phyloP scores from a whole-genome alignment of 352 stramenopile genomes.

The Globisporangium ultimum region DNA sequence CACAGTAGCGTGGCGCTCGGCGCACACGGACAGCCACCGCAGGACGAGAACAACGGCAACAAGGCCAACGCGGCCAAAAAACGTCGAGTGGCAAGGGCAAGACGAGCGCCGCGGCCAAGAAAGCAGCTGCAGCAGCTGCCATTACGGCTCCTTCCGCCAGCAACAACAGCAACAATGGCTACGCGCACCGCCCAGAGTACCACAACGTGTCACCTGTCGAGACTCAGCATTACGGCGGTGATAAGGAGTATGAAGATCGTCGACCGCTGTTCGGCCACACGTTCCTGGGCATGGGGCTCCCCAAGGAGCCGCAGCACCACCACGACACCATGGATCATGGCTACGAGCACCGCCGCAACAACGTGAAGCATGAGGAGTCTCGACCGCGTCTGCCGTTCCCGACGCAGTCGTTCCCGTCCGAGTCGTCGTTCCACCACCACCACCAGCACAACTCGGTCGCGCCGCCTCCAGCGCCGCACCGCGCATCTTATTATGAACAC shows the following conservation, averaged over 20 bases:
- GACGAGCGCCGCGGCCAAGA: background rate
- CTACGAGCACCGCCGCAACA: conserved; percentile 6
- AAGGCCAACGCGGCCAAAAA: conserved; percentile 14
- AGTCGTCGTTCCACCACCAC: conserved; percentile 40
- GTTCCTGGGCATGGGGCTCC: conserved; percentile 17
- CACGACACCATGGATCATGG: conserved; percentile 22
- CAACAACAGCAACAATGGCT: conserved; percentile 1
- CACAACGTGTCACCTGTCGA: conserved; percentile 10
- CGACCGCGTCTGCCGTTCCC: conserved; percentile 51
- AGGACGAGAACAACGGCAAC: conserved; percentile 21
- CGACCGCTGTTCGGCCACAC: conserved; percentile 18
- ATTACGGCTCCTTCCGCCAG: conserved; percentile 3
- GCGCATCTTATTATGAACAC: conserved; percentile 27
- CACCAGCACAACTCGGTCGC: conserved; percentile 10
- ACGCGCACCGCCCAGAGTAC: conserved; percentile 11
- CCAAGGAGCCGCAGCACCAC: conserved; percentile 6
- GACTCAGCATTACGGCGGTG: conserved; percentile 19
- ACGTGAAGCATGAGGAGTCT: conserved; percentile 34
- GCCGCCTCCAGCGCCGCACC: conserved; percentile 15
- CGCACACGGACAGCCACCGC: conserved; percentile 4
- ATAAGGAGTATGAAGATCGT: conserved; percentile 31
- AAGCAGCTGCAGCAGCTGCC: background rate
- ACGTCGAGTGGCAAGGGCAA: background rate
- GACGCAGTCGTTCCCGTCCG: conserved; percentile 55
- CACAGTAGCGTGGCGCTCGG: conserved; percentile 26